Evolutionary conservation across 805 yeast genomes (phyloP), one percentile per base, ranked within the genome.

Genomic region (Metschnikowia baotianmanensis): DNA sequence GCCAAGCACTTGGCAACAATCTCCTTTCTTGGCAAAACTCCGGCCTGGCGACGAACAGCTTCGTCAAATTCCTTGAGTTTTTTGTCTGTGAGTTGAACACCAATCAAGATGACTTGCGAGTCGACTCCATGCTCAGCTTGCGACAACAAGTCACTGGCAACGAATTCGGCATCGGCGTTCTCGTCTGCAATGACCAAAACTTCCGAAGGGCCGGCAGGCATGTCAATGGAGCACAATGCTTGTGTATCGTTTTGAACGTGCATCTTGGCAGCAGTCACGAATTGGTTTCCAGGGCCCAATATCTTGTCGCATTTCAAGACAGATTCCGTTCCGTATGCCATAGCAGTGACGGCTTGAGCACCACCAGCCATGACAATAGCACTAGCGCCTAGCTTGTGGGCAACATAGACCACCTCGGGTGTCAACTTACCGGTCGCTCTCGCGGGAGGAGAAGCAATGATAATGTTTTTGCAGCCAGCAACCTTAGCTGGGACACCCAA

Each of bases 141-240:
- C 0, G 98, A 90, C 44, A 93, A 73, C 59, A 93, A 74, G 63
- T 93, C 99, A 50, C 89, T 79, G n/a, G 97, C 99, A 22, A 93
- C 99, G 63, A 87, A 93, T 57, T 89, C 96, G 18, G 95, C 91
- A 65, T 89, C 96, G 10, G 97, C 87, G 33, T 76, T 58, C 45
- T 72, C 77, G 62, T 93, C 99, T 34, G 96, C 96, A 53, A 93
- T 72, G n/a, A 91, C 99, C 45, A 93, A 73, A 18, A 93, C 99
- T 67, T 93, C 99, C 38, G 96, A 86, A 21, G 99, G 99, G 8
- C 99, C 99, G 19, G 99, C 99, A 36, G 99, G 99, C 98, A 93
- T 91, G 64, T 93, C 99, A 53, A 93, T 93, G 13, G 96, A 86
- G 60, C 96, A 93, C 57, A 90, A 71, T 6, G 99, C 98, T 48